A percentile compares a stretch with the other conserved stretches of the same genome.
Evolutionary conservation across 2,329 filamentous ascomycete species (phyloP).

Genomic region (Colletotrichum liaoningense): DNA sequence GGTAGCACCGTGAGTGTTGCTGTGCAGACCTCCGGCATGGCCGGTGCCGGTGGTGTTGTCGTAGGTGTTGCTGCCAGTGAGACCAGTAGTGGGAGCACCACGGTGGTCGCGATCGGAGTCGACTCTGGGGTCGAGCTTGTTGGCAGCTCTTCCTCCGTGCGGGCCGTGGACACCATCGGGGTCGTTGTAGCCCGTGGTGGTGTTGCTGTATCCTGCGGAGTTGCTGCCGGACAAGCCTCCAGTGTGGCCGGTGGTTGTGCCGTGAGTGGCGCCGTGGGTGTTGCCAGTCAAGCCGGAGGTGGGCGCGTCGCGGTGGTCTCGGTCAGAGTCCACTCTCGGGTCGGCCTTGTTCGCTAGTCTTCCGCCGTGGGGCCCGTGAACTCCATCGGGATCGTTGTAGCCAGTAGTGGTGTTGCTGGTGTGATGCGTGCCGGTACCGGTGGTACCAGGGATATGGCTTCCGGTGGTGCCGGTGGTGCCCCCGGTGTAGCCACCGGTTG

Average conservation of each 20-base stretch:
- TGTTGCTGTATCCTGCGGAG: background rate
- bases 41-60: constrained; percentile 1
- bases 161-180: constrained; percentile 44
- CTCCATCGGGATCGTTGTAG: constrained; percentile 36
- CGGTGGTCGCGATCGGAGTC: constrained; percentile 55
- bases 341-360: constrained; percentile 58
- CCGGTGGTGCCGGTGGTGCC: constrained; percentile 15
- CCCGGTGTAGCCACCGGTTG: background rate
- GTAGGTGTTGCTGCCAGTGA: constrained; percentile 18
- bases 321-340: constrained; percentile 59
- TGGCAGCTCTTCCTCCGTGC: constrained; percentile 50
- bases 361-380: constrained; percentile 48
- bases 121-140: constrained; percentile 61
- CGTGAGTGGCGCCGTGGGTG: constrained; percentile 44
- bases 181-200: constrained; percentile 21
- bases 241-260: constrained; percentile 52
- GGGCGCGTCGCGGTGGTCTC: constrained; percentile 42
- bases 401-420: constrained; percentile 16
- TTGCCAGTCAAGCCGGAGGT: constrained; percentile 37
- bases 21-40: constrained; percentile 39
- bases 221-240: constrained; percentile 39
- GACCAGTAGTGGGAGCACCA: background rate
- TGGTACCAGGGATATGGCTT: background rate
- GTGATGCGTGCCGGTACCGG: background rate
- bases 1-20: constrained; percentile 41